These are phyloP conservation scores for Cystobasidium onofrii DNA, from an alignment of 768 basidiomycete species.

Conservation along the genomic window DNA sequence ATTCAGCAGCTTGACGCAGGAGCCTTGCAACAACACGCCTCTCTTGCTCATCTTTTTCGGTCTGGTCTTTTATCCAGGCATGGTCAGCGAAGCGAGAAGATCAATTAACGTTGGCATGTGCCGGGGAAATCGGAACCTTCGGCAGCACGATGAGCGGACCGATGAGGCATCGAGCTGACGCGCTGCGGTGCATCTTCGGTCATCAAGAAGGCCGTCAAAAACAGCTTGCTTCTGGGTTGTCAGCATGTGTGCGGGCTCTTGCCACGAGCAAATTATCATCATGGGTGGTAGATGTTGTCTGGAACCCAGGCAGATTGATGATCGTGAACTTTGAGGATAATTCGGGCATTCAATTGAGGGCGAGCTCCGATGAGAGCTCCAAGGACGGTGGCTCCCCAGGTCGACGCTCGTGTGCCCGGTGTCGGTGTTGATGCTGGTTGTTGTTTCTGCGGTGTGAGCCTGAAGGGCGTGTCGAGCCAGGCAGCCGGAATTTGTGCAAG, in stretches of 20 bases:
- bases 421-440: background rate
- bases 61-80: too few relatives aligned
- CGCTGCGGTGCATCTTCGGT: background rate
- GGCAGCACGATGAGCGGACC: too few relatives aligned
- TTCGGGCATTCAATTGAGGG: background rate
- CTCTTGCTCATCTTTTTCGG: too few relatives aligned
- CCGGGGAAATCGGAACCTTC: too few relatives aligned
- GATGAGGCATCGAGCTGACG: too few relatives aligned
- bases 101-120: background rate
- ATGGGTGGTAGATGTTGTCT: background rate
- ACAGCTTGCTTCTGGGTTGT: background rate
- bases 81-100: background rate
- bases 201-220: background rate
- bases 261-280: background rate
- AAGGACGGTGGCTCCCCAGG: too few relatives aligned
- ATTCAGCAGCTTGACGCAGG: too few relatives aligned
- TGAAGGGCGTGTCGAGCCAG: too few relatives aligned
- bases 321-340: background rate
- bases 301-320: background rate
- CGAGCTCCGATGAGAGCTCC: too few relatives aligned
- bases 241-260: background rate
- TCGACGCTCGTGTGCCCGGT: too few relatives aligned
- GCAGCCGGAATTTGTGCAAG: background rate
- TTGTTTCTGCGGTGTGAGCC: background rate
- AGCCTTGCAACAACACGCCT: too few relatives aligned